Evolutionary conservation across 1,139 yeast genomes (phyloP), one percentile per base, ranked within the genome.

Genomic region (Saccharomyces hybrid): DNA sequence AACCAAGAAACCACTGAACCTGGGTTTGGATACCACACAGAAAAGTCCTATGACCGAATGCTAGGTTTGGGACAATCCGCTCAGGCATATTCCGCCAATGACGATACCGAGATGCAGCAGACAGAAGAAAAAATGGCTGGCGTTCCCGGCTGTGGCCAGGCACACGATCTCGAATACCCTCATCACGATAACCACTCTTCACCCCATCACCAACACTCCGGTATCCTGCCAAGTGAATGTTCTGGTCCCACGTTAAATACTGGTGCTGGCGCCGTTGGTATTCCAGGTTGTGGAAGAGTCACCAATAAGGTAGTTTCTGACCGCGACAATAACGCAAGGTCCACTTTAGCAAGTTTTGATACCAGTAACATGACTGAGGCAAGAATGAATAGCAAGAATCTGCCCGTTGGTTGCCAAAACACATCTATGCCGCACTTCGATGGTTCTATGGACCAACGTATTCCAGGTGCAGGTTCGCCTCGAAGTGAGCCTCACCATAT

Each of bases 271-370:
- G 21, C 27, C 19, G 51, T 54, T 1, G 55, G 57, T 2, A 59
- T 59, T 16, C 62, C 61, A 26, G 62, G 62, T 2, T 59, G 62
- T 52, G 62, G 62, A 12, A 42, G 44, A 12, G 51, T n/a, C 28
- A 49, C 14, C 49, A 47, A 32, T 53, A 50, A 12, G 47, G 34
- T 21, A 47, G 49, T n/a, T 34, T 27, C 2, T 28, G 28, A 3
- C 26, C 32, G 8, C 1, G 27, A 46, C 12, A 26, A 27, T 6
- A 27, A 26, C n/a, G 12, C 46, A 6, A 38, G 24, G 11, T 11
- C 24, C 8, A 14, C 27, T 5, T 3, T 19, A 14, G 21, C 34
- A 12, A 14, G 44, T 9, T 51, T 57, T 34, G 49, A 56, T 29
- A 51, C 57, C 2, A 51, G 53, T 5, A 51, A 51, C 5, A 52